Evolutionary conservation across 768 basidiomycete genomes (phyloP).

Genomic region (Lactifluus piperatus): DNA sequence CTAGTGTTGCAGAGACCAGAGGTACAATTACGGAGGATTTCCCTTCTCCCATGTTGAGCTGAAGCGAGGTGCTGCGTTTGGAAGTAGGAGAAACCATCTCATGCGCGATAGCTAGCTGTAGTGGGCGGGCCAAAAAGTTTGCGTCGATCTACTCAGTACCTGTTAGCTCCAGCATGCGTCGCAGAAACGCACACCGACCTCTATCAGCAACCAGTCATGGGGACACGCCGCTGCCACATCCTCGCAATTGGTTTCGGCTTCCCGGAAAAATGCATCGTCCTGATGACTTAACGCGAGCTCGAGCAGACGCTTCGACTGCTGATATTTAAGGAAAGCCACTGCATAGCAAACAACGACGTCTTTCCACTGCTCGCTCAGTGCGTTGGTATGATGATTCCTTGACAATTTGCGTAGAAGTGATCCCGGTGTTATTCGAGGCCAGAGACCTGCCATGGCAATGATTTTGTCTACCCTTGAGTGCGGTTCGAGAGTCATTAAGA

Average conservation of each 20-base stretch:
- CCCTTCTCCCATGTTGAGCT: conserved; percentile 25
- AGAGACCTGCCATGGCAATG: background rate
- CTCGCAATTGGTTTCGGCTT: background rate
- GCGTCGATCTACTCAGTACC: conserved; percentile 32
- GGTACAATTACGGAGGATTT: conserved; percentile 47
- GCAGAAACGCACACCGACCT: background rate
- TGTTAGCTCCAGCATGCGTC: too few species aligned
- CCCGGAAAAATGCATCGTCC: background rate
- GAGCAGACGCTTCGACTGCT: background rate
- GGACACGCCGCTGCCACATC: background rate
- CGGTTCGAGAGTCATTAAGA: too few species aligned
- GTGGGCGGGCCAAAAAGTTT: conserved; percentile 34
- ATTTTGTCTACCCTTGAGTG: too few species aligned
- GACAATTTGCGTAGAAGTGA: too few species aligned
- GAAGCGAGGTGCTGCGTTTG: conserved; percentile 32
- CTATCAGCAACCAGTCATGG: conserved; percentile 10
- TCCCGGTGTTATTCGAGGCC: background rate
- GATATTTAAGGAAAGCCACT: background rate
- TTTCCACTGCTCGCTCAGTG: too few species aligned
- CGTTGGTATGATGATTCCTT: too few species aligned
- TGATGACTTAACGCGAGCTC: too few species aligned
- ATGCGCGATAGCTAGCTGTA: conserved; percentile 35
- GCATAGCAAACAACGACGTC: too few species aligned
- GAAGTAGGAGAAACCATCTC: conserved; percentile 40
- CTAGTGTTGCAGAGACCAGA: conserved; percentile 31